Base-by-base conservation (phyloP, 228 moss, liverwort and hornwort genomes). In the Sphagnum fallax region DNA sequence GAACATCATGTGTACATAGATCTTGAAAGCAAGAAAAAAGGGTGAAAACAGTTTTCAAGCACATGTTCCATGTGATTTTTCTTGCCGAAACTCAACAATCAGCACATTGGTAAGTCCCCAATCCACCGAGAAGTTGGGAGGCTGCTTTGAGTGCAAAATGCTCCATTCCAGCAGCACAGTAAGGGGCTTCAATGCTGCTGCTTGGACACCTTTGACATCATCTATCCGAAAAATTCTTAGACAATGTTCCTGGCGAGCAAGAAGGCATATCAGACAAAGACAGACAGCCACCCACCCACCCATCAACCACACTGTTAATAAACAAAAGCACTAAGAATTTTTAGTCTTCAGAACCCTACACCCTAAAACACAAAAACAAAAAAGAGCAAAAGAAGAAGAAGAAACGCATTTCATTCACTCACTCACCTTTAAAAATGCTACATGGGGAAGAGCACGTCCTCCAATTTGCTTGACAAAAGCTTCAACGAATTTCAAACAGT, bases 161-260 rank as follows among this genome's bases (percentile, higher is more conserved):
- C 77, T 80, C 10, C 72, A 75, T 75, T 92, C 92, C 62, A 95
- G 75, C 69, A 95, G 74, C 58, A 84, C 83, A 62, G 92, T 80
- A 15, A 95, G 72, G 66, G 92, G 92, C 11, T 74, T 76, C 72
- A 95, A 79, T 63, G 92, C 83, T 71, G 90, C 90, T 65, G 95
- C 90, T 78, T 95, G 92, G 55, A 91, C 95, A 70, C 67, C 52
- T 83, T 92, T 95, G 9, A 89, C 74, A 61, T 95, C 87, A 70
- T 95, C 95, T 62, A 87, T 86, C 69, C 88, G 87, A 64, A 95
- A 86, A 59, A 87, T 52, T 53, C 76, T 81, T 47, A 92, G 68
- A 64, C 89, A 92, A 52, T 77, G 90, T 60, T 92, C 90, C 95
- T 95, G 87, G 66, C 79, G 12, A 16, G 10, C 10, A 8, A 47